Evolutionary conservation across 2,329 filamentous ascomycete species (phyloP).

Genomic region (Nemania serpens): DNA sequence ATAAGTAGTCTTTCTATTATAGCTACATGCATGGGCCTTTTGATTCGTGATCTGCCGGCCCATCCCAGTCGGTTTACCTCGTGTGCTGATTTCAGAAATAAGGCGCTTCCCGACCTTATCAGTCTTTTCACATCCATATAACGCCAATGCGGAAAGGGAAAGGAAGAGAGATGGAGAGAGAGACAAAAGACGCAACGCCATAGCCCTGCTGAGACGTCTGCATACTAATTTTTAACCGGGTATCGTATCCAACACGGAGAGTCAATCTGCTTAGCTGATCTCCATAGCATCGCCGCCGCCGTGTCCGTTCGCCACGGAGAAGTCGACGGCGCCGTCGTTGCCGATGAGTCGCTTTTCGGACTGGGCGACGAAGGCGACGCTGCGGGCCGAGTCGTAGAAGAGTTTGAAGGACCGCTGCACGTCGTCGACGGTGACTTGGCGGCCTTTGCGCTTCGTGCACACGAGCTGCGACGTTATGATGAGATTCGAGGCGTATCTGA

Average conservation of each 20-base stretch:
- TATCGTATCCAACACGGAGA: neutral
- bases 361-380: conserved; percentile 86
- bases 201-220: conserved; percentile 8
- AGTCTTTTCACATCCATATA: conserved; percentile 37
- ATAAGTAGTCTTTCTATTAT: conserved; percentile 22
- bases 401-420: conserved; percentile 92
- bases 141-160: conserved; percentile 31
- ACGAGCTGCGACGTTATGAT: conserved; percentile 93
- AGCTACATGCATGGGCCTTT: conserved; percentile 30
- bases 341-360: conserved; percentile 94
- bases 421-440: conserved; percentile 83
- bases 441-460: conserved; percentile 80
- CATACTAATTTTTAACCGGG: neutral
- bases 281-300: conserved; percentile 42
- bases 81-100: conserved; percentile 17
- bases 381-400: conserved; percentile 88
- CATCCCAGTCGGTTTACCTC: conserved; percentile 5
- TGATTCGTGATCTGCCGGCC: conserved; percentile 29
- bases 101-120: conserved; percentile 20
- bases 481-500: conserved; percentile 96
- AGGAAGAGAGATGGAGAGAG: too few species aligned
- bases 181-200: conserved; percentile 23
- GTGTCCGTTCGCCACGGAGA: conserved; percentile 59
- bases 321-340: conserved; percentile 78
- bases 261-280: conserved; percentile 35